Percentiles rank a stretch among this genome's conserved stretches.
Conservation (phyloP, 2,329 filamentous ascomycete genomes). For the Scolecobasidium constrictum region DNA sequence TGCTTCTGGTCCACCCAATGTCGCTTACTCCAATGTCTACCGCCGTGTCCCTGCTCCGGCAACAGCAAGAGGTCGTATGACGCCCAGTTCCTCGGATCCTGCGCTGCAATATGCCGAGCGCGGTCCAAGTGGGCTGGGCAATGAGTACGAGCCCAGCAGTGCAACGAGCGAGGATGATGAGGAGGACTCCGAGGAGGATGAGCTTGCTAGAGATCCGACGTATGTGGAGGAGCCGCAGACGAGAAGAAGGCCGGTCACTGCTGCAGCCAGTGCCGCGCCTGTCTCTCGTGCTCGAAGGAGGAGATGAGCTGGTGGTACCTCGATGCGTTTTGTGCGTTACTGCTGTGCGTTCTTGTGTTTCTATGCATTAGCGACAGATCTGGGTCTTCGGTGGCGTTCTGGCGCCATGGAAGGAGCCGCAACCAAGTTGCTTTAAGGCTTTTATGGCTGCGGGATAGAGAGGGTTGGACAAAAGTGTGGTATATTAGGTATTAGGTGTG, state of each 20-base stretch:
- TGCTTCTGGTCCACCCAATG: constrained; percentile 8
- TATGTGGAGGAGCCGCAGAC: not conserved
- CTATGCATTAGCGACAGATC: not conserved
- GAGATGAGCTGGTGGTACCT: not conserved
- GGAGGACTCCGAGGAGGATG: constrained; percentile 5
- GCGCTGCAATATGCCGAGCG: not conserved
- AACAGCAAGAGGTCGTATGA: constrained; percentile 11
- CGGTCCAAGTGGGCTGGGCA: constrained; percentile 3
- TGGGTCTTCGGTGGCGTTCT: not conserved
- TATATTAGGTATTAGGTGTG: too few relatives aligned
- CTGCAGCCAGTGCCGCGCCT: not conserved
- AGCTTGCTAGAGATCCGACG: constrained; percentile 3
- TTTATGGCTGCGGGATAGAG: too few relatives aligned
- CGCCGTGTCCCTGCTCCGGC: constrained; percentile 25
- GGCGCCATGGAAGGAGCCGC: not conserved
- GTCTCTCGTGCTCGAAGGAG: not conserved
- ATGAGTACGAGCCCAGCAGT: constrained; percentile 7
- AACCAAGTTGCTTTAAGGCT: too few relatives aligned
- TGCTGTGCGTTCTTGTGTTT: not conserved
- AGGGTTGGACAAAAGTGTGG: too few relatives aligned
- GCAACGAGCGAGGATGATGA: constrained; percentile 6
- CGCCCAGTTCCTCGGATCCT: constrained; percentile 18
- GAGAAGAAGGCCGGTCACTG: not conserved
- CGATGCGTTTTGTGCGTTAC: not conserved
- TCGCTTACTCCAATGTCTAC: constrained; percentile 16